These are phyloP conservation scores for Aegilops bicornis DNA, from an alignment of 176 grass and related monocot genomes.

Conservation along the genomic window DNA sequence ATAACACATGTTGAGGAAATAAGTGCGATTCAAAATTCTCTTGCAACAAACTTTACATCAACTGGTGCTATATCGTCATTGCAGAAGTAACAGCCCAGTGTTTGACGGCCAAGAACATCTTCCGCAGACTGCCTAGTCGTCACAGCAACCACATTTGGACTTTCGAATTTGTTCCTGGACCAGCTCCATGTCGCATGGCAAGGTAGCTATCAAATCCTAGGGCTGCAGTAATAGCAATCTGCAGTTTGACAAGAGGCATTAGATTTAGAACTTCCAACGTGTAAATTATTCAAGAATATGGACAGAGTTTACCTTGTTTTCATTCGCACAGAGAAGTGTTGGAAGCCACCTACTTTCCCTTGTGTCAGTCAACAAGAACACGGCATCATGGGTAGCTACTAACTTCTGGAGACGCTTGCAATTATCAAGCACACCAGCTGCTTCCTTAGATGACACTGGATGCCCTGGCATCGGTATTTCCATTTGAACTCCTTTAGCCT, in stretches of 20 bases:
- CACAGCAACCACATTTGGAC: slow-evolving; percentile 16
- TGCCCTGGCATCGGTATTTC: slow-evolving; percentile 93
- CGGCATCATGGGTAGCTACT: slow-evolving; percentile 67
- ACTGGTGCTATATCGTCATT: slow-evolving; percentile 80
- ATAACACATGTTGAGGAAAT: not conserved
- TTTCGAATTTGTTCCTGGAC: slow-evolving; percentile 50
- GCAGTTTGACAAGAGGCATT: slow-evolving; percentile 25
- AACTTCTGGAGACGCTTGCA: slow-evolving; percentile 60
- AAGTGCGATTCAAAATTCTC: slow-evolving; percentile 3
- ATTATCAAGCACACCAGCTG: slow-evolving; percentile 51
- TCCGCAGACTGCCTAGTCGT: slow-evolving; percentile 20
- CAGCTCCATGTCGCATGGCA: slow-evolving; percentile 93
- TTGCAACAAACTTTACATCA: slow-evolving; percentile 55
- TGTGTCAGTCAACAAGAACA: slow-evolving; percentile 87
- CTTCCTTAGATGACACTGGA: slow-evolving; percentile 64
- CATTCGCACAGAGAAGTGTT: slow-evolving; percentile 60
- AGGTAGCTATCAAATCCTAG: slow-evolving; percentile 96
- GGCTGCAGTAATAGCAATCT: slow-evolving; percentile 94
- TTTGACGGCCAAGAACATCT: slow-evolving; percentile 43
- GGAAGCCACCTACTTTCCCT: slow-evolving; percentile 97
- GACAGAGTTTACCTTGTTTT: slow-evolving; percentile 60
- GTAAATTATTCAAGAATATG: slow-evolving; percentile 18
- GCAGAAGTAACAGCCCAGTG: slow-evolving; percentile 90
- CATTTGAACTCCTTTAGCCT: slow-evolving; percentile 63
- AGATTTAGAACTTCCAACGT: slow-evolving; percentile 17